Evolutionary conservation across 2,329 filamentous ascomycete genomes (phyloP).

Genomic region (Sporothrix phasma): DNA sequence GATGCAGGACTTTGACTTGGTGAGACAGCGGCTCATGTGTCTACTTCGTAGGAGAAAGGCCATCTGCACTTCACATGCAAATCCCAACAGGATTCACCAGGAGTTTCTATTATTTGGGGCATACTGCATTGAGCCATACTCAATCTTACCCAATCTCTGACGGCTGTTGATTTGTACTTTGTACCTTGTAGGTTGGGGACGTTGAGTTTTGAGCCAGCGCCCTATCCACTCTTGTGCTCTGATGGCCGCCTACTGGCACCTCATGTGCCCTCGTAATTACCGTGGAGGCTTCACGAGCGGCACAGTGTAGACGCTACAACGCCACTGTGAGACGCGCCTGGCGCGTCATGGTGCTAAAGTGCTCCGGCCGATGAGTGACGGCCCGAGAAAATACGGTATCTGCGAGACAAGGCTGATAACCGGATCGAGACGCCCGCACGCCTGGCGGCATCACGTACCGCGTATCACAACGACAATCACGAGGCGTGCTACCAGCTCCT

Average conservation of each 20-base stretch:
- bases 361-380: not conserved
- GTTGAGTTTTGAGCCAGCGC: not conserved
- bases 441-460: not conserved
- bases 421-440: not conserved
- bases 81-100: not conserved
- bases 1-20: not conserved
- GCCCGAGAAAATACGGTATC: not conserved
- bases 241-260: not conserved
- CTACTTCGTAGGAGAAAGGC: too few relatives aligned
- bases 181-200: not conserved
- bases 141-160: not conserved
- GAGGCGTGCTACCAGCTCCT: too few relatives aligned
- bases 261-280: too few relatives aligned
- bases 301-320: not conserved
- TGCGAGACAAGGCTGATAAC: not conserved
- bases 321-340: not conserved
- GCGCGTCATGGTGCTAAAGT: slow-evolving; percentile 1
- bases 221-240: not conserved
- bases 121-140: not conserved
- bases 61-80: not conserved
- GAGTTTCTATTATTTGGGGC: not conserved
- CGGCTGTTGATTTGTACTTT: not conserved
- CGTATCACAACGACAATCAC: not conserved
- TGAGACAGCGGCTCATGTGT: too few relatives aligned
- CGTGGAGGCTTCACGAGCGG: too few relatives aligned